Base-by-base conservation (phyloP, 345 rosid species). In the Populus davidiana region DNA sequence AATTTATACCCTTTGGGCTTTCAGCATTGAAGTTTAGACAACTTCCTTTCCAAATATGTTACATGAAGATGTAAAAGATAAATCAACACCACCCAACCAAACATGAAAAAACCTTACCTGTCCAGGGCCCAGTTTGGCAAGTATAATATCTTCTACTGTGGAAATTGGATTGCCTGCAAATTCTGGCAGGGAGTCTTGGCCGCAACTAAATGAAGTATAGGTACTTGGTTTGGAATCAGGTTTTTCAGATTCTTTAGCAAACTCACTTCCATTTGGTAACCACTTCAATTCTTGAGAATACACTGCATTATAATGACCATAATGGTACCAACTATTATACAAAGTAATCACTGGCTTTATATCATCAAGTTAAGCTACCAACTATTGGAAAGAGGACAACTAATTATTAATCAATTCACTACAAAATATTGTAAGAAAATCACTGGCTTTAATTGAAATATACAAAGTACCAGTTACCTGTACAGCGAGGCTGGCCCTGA, bases 221-320 rank as follows among this genome's bases (percentile, higher is more conserved):
- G 97, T 92, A 77, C 86, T 88, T 4, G 93, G 87, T 83, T 89
- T 91, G 61, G 84, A 75, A 77, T 80, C 79, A 21, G 74, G 56
- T 10, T 70, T 86, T 75, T 83, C 87, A 2, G 91, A 61, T 75
- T 89, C 93, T 90, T 85, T 91, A 56, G 81, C 65, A 44, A 92
- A 79, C 86, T 90, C 92, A 31, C 99, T 96, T 76, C 99, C 98
- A 74, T 86, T 83, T 7, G 97, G 93, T 75, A 91, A 85, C 99
- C 99, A 96, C 81, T 78, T 81, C 81, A 96, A 84, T 56, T 90
- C 95, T 35, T 83, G 79, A 1, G 99, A 87, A 81, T 87, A 86
- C 44, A 90, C 99, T 96, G 89, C 86, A 90, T 31, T 67, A 61
- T 6, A 72, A n/a, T 77, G 27, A 13, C 21, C 65, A 80, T 27